These are phyloP conservation scores for Penicillium sp. DNA, from an alignment of 2,329 filamentous ascomycete species.

Conservation along the genomic window DNA sequence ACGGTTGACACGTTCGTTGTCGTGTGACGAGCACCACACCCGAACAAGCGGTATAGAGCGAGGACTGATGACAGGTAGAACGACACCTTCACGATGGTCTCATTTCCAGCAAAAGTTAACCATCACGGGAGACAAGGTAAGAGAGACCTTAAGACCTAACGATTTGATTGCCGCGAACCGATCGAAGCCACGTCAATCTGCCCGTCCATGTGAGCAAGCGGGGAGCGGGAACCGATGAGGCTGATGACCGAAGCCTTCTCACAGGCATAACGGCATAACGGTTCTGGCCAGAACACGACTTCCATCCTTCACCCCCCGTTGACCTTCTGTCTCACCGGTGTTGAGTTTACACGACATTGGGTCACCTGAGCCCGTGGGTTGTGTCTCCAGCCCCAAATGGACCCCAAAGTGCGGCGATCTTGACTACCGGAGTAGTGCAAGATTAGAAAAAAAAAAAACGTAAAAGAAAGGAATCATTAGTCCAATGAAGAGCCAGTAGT, in stretches of 20 bases:
- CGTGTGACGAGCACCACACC: conserved; percentile 20
- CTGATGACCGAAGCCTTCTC: conserved; percentile 12
- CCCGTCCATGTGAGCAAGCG: conserved; percentile 20
- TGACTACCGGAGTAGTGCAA: conserved; percentile 3
- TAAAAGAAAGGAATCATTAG: background rate
- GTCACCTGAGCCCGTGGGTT: conserved; percentile 20
- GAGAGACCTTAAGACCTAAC: background rate
- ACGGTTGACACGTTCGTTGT: conserved; percentile 17
- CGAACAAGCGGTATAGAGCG: conserved; percentile 12
- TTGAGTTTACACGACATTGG: conserved; percentile 9
- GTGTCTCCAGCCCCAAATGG: conserved; percentile 2
- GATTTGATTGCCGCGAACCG: conserved; percentile 8
- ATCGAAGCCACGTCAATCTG: conserved; percentile 22
- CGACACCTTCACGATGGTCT: background rate
- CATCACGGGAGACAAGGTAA: background rate
- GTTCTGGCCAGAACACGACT: conserved; percentile 5
- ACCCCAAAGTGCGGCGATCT: conserved; percentile 18
- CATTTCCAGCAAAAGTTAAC: background rate
- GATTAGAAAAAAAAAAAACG: background rate
- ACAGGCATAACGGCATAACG: background rate
- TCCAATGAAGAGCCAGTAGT: background rate
- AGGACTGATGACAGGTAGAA: background rate
- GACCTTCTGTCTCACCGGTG: conserved; percentile 18
- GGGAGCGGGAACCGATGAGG: conserved; percentile 11
- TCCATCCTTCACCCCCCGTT: too few relatives aligned